Evolutionary conservation across 2,329 filamentous ascomycete genomes (phyloP).

Genomic region (Aureobasidium sp.): DNA sequence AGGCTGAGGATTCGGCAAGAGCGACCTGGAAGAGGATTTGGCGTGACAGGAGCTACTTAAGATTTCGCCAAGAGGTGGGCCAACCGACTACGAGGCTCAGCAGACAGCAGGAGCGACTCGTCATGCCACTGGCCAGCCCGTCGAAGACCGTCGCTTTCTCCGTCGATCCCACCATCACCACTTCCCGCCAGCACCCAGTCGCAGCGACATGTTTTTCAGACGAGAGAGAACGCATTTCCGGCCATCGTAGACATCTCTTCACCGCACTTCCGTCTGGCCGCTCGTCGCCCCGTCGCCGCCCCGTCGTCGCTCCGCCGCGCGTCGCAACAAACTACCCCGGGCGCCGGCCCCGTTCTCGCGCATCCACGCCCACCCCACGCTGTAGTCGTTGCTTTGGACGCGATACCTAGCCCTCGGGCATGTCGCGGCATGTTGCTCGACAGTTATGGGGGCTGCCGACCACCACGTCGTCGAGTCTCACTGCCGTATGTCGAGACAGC

Average conservation of each 20-base stretch:
- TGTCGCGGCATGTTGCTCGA: conserved; percentile 16
- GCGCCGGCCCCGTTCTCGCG: background rate
- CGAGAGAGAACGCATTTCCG: background rate
- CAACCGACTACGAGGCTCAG: background rate
- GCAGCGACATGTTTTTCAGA: conserved; percentile 8
- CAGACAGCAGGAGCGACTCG: conserved; percentile 6
- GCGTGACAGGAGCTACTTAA: background rate
- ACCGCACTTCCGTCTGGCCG: background rate
- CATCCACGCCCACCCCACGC: background rate
- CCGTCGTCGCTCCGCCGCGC: background rate
- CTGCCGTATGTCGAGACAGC: background rate
- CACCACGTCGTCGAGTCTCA: conserved; percentile 14
- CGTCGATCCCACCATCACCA: background rate
- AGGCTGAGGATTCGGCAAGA: background rate
- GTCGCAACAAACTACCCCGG: background rate
- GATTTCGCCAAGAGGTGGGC: background rate
- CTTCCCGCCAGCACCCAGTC: background rate
- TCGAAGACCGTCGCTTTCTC: background rate
- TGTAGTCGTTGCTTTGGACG: conserved; percentile 18
- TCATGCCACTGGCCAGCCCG: conserved; percentile 2
- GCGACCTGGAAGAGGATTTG: background rate
- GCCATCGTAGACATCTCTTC: background rate
- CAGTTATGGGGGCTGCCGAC: conserved; percentile 26
- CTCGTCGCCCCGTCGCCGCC: no score
- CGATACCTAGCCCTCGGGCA: conserved; percentile 4